Evolutionary conservation across 805 yeast species (phyloP), one percentile per base, ranked within the genome.

Genomic region (Pichia eremophila): DNA sequence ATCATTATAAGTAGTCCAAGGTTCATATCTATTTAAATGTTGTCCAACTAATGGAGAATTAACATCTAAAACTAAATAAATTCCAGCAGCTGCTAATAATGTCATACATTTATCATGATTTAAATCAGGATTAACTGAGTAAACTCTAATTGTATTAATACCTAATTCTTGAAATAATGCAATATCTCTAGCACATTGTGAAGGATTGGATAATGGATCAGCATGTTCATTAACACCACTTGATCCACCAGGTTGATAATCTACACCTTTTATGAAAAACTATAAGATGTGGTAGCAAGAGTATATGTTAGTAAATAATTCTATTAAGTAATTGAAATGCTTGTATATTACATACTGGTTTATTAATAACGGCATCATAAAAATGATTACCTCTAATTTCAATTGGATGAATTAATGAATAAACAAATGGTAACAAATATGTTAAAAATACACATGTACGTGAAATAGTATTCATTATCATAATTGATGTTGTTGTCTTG

Each of bases 201-300:
- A 66, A 4, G 80, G 73, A 57, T 87, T 83, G 2, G 95, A 83
- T 40, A 91, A 70, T 0, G 96, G 96, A 60, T 91, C 98, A 10
- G 56, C 61, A 8, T 57, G 51, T 4, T 58, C 64, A n/a, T 69
- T 69, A 25, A 80, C 81, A 0, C 81, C 90, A 0, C 95, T 81
- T 0, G 95, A 82, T 0, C 97, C 98, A 10, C 97, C 97, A 0
- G 97, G 97, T 60, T 91, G 97, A 61, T 90, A 90, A 63, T 91
- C 98, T 1, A 91, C 85, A 18, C 98, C 98, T 63, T 78, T 82
- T 36, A 90, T 74, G 56, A 73, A 81, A 60, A 91, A 90, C 79
- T 81, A 34, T 34, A 10, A 10, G 17, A 36, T 6, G 1, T 36
- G 25, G 25, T 22, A 22, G 25, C 25, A 22, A 22, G 25, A 22